Base-by-base conservation (phyloP, 805 yeast genomes). In the Scheffersomyces stipitis region DNA sequence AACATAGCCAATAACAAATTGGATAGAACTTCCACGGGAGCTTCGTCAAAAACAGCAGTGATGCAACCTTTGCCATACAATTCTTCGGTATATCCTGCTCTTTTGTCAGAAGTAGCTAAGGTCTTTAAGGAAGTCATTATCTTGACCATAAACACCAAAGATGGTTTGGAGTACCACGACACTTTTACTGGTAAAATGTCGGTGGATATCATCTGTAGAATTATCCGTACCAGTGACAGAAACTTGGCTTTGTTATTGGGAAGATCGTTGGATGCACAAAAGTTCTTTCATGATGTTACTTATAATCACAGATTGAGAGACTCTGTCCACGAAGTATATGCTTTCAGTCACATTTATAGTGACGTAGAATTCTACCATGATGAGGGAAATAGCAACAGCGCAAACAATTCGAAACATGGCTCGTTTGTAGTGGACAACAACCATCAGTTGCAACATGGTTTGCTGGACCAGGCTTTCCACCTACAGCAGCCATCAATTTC, bases 171-270 rank as follows among this genome's bases (percentile, higher is more conserved):
- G 44, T 91, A 89, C 62, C 84, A 95, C 56, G 95, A 90, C 55
- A 83, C 97, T 0, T 93, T 93, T 54, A 84, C 96, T 0, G 99
- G 99, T 23, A 73, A 86, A 15, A 93, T 87, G 61, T 96, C 98
- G 1, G 96, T 93, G 20, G 96, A 89, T 58, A 76, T 82, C n/a
- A 80, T 93, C 41, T 83, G 95, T 39, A 73, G 83, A 38, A 85
- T 93, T 36, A 82, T 91, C 34, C 73, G 95, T 48, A 91, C 96
- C 1, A 84, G 88, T 6, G 99, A 93, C 59, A 73, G 99, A 41
- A 90, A 89, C 49, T 65, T 93, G 51, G 98, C 98, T 0, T 66
- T 93, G 31, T 66, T 93, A 23, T 65, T 93, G 33, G 99, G 98
- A 18, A 73, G 99, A 45, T 82, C 97, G 0, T 67, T 93, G 37